Conservation (phyloP, 768 basidiomycete species). For the Udeniomyces megalosporus region DNA sequence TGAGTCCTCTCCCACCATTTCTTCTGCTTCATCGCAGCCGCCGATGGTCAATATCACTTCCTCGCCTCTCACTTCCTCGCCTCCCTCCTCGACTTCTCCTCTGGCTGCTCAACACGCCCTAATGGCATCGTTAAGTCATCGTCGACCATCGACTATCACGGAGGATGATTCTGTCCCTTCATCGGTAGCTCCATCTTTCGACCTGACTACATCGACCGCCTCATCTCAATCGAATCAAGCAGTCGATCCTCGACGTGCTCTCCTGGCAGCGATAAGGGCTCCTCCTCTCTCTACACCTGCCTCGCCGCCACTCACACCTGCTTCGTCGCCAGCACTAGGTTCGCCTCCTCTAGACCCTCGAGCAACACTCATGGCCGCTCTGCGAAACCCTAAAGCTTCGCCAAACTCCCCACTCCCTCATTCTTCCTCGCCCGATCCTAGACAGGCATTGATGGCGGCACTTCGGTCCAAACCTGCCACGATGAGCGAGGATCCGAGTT, state of each 20-base stretch:
- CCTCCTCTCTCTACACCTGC: not conserved
- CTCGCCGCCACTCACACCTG: no score
- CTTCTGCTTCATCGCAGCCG: slow-evolving; percentile 30
- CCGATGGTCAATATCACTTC: no score
- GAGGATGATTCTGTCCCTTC: no score
- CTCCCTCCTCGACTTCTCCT: not conserved
- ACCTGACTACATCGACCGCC: no score
- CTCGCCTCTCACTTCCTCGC: not conserved
- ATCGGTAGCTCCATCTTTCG: no score
- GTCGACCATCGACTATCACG: no score
- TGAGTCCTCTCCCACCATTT: slow-evolving; percentile 16
- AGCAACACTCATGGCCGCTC: slow-evolving; percentile 5
- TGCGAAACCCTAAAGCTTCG: not conserved
- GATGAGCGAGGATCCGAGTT: not conserved
- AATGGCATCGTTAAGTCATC: not conserved
- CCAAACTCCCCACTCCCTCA: not conserved
- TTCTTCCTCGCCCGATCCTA: not conserved
- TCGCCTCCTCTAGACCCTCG: not conserved
- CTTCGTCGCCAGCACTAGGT: not conserved
- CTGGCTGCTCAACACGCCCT: not conserved
- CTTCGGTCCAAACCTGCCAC: not conserved
- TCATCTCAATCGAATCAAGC: no score
- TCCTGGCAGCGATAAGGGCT: not conserved
- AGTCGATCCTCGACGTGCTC: not conserved
- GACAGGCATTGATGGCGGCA: slow-evolving; percentile 1